Conservation (phyloP, 2,329 filamentous ascomycete genomes). For the Ophiosphaerella herpotricha region DNA sequence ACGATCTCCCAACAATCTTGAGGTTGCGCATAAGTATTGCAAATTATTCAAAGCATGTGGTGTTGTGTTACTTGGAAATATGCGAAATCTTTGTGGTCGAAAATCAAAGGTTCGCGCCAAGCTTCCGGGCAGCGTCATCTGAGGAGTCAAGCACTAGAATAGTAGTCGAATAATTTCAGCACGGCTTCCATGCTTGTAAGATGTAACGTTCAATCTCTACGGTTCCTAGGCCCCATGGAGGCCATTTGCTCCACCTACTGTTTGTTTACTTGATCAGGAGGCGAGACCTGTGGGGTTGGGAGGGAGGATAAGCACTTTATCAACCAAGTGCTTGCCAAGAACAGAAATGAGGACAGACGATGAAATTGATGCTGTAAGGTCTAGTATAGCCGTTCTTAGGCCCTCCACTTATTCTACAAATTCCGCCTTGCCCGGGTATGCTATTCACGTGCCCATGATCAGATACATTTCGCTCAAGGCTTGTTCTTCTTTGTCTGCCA, state of each 20-base stretch:
- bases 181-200: neutral
- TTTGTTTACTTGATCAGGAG: too few relatives aligned
- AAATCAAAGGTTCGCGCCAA: conserved; percentile 15
- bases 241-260: too few relatives aligned
- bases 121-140: conserved; percentile 3
- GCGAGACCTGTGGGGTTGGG: too few relatives aligned
- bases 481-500: conserved; percentile 71
- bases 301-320: neutral
- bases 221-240: too few relatives aligned
- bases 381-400: conserved; percentile 38
- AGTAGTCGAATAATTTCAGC: neutral
- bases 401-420: conserved; percentile 41
- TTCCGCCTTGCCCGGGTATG: conserved; percentile 20
- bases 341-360: conserved; percentile 30
- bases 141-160: neutral
- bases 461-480: conserved; percentile 27
- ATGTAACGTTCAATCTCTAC: too few relatives aligned
- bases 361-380: conserved; percentile 44
- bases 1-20: conserved; percentile 72
- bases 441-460: conserved; percentile 19
- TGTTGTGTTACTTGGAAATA: neutral
- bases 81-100: conserved; percentile 19
- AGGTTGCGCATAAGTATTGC: conserved; percentile 79
- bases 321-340: neutral
- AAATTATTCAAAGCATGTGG: neutral